Percentiles rank a stretch among this genome's conserved stretches.
These are phyloP conservation scores for Russula sp. DNA, from an alignment of 768 basidiomycete species.

Conservation along the genomic window DNA sequence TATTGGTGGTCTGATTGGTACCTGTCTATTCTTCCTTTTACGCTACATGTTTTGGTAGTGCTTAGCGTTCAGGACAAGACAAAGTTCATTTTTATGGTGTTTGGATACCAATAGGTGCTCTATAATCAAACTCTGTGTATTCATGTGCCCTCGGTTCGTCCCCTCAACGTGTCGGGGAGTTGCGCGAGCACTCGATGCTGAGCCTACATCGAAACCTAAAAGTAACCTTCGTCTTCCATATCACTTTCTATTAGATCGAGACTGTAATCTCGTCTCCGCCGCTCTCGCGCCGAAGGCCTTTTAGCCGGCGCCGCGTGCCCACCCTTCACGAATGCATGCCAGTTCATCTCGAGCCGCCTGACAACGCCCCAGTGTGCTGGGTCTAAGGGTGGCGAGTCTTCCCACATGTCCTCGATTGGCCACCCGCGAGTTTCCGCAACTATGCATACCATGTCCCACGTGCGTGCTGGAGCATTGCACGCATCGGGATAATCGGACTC, in stretches of 20 bases:
- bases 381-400: constrained; percentile 32
- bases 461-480: constrained; percentile 47
- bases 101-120: constrained; percentile 13
- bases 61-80: not conserved
- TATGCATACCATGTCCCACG: constrained; percentile 71
- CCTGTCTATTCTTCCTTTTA: constrained; percentile 62
- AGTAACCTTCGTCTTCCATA: constrained; percentile 7
- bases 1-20: constrained; percentile 81
- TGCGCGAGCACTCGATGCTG: not conserved
- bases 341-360: constrained; percentile 62
- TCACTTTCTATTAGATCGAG: constrained; percentile 14
- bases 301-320: constrained; percentile 32
- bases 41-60: constrained; percentile 38
- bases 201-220: not conserved
- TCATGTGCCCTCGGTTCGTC: not conserved
- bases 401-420: constrained; percentile 47
- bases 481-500: constrained; percentile 84
- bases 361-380: constrained; percentile 57
- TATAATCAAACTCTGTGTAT: not conserved
- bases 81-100: constrained; percentile 11
- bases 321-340: constrained; percentile 52
- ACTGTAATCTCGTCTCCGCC: constrained; percentile 20
- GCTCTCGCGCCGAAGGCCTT: constrained; percentile 10
- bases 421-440: constrained; percentile 76
- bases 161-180: not conserved